Base-by-base conservation (phyloP, 1,139 yeast genomes). In the Yamadazyma sp. region DNA sequence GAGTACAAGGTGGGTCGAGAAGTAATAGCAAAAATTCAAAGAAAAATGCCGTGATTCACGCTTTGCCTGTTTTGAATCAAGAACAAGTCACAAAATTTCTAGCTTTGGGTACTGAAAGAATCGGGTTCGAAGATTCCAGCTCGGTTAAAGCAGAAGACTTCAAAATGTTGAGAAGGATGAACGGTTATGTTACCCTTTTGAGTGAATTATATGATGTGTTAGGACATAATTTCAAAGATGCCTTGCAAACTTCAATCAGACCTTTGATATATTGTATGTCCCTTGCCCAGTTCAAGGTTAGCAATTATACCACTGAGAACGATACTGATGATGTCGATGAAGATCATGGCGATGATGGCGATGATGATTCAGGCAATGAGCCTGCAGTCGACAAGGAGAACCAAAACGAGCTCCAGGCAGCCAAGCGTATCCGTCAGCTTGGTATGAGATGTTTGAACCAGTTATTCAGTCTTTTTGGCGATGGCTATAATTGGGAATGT, bases 11-110 rank as follows among this genome's bases (percentile, higher is more conserved):
- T 14, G 51, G 66, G 3, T 57, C 72, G 4, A 66, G 58, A 46
- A 79, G 83, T 58, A 88, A 88, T 44, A 78, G 82, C 36, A 86
- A 86, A 53, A 75, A 78, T 44, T 82, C 91, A 17, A 76, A 87
- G 50, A 85, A 88, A 50, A 75, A 75, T 55, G 92, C 97, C 2
- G 88, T 89, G 4, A 69, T 92, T 12, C 73, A 84, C 15, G 72
- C 86, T 2, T 62, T 92, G 38, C 86, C 87, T 20, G 81, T 75
- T 46, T 69, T 92, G 38, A 69, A 74, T 16, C 75, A 77, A 15
- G 59, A 65, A 5, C 75, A 79, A 46, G 73, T 89, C 24, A 61
- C 65, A 8, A 69, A 74, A 38, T 91, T 91, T 54, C 66, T 89
- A 31, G 53, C 64, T 23, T 67, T 89, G 34, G 87, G 91, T 7